Evolutionary conservation across 164 flowering plant genomes (phyloP).

Genomic region (grape (Vitis vinifera)): DNA sequence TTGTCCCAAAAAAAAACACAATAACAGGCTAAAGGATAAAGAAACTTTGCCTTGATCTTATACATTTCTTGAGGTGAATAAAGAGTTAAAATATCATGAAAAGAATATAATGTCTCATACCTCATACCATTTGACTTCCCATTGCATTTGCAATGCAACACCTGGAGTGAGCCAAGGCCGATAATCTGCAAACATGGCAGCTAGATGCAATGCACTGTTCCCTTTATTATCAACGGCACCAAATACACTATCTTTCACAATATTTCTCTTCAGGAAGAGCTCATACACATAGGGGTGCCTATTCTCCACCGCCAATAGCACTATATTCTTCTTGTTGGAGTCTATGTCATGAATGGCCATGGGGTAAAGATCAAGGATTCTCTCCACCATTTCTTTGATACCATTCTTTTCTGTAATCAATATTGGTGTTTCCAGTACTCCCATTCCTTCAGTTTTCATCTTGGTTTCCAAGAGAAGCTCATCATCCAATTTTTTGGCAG

Average conservation of each 20-base stretch:
- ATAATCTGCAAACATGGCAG: constrained; percentile 27
- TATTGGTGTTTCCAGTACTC: constrained; percentile 30
- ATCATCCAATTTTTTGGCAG: no score
- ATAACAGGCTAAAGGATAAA: no score
- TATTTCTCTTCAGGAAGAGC: constrained; percentile 12
- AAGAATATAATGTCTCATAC: constrained; percentile 14
- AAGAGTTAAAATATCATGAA: no score
- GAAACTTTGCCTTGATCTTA: no score
- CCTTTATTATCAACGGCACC: constrained; percentile 33
- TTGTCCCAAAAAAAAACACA: no score
- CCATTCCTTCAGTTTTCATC: not conserved
- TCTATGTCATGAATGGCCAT: constrained; percentile 37
- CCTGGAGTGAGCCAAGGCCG: constrained; percentile 51
- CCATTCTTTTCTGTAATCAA: constrained; percentile 46
- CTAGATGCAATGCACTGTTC: constrained; percentile 45
- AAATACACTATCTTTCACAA: constrained; percentile 27
- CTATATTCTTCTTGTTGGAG: constrained; percentile 30
- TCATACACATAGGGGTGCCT: constrained; percentile 41
- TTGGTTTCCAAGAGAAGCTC: not conserved
- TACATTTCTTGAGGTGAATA: no score
- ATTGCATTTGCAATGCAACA: constrained; percentile 49
- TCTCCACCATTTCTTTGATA: constrained; percentile 37
- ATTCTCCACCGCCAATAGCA: constrained; percentile 42
- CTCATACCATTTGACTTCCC: constrained; percentile 56
- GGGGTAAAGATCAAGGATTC: constrained; percentile 28